Evolutionary conservation across 768 basidiomycete species (phyloP).

Genomic region (Tulasnella sp.): DNA sequence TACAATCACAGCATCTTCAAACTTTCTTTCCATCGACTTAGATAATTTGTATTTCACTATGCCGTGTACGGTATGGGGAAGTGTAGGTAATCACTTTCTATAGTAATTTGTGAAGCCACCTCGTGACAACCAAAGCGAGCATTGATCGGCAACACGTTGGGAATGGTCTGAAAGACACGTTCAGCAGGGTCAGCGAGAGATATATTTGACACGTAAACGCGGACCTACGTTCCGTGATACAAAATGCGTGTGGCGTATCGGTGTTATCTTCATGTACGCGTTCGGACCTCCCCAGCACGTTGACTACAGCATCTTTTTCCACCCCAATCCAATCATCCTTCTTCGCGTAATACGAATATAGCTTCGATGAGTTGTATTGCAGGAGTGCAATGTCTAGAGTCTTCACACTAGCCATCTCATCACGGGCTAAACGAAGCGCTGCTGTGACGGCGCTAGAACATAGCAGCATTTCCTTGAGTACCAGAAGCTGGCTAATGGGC

Average conservation of each 20-base stretch:
- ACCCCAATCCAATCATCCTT: slow-evolving; percentile 58
- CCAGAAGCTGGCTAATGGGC: slow-evolving; percentile 36
- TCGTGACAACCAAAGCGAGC: slow-evolving; percentile 24
- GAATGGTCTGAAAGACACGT: slow-evolving; percentile 35
- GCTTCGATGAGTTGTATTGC: slow-evolving; percentile 27
- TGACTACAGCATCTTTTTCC: slow-evolving; percentile 37
- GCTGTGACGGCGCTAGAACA: slow-evolving; percentile 43
- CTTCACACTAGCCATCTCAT: slow-evolving; percentile 53
- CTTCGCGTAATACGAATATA: slow-evolving; percentile 49
- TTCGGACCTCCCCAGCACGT: slow-evolving; percentile 27
- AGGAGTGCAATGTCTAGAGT: slow-evolving; percentile 39
- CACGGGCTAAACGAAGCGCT: slow-evolving; percentile 46
- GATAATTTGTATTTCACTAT: too few relatives aligned
- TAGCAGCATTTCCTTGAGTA: slow-evolving; percentile 38
- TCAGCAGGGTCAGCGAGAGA: background rate
- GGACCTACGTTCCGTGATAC: slow-evolving; percentile 31
- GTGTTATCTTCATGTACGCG: slow-evolving; percentile 31
- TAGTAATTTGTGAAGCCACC: too few relatives aligned
- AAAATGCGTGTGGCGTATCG: slow-evolving; percentile 62
- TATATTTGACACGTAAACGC: background rate
- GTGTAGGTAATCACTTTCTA: too few relatives aligned
- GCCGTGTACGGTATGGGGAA: too few relatives aligned
- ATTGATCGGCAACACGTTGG: slow-evolving; percentile 38
- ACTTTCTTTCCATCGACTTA: too few relatives aligned
- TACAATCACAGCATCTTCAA: too few relatives aligned